Base-by-base conservation (phyloP, 1,284 basidiomycete species). In the Cerioporus squamosus region DNA sequence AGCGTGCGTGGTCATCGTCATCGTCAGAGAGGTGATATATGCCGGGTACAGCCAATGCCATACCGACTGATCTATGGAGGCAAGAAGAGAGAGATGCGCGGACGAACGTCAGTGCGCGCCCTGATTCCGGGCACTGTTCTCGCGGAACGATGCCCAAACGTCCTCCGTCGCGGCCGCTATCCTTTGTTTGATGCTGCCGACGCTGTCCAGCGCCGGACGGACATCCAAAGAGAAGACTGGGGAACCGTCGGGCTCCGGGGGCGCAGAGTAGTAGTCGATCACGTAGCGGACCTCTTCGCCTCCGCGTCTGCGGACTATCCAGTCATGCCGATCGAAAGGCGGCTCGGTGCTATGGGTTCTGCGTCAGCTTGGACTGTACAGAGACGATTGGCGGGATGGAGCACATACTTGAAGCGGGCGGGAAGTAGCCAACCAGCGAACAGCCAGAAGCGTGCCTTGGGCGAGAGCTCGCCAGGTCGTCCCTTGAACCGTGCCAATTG, bases 301-400 rank as follows among this genome's bases (percentile, higher is more conserved):
- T 56, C 78, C 78, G 36, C 85, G 85, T 50, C 96, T 87, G 38
- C 90, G 88, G 57, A 99, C 84, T 51, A 97, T 78, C 97, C 97
- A 99, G 78, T 99, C 97, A 73, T 99, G 97, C n/a, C 97, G 88
- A 73, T 99, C 97, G 70, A 99, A 99, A 1, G 97, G 97, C 5
- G 94, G 92, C 69, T 95, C 91, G 36, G 87, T 80, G 74, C 94
- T 97, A 36, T n/a, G 33, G 15, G 12, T 68, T 1, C 59, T 50
- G 44, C 24, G 14, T 44, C 51, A 60, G 24, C 44, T 47, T 17
- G 24, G 47, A 5, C 24, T 45, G 31, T 22, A 8, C 40, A 33
- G 29, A 20, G 12, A 31, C 15, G 36, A 58, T 17, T 22, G 20
- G 18, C 18, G 22, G n/a, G 24, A 24, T 3, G 22, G 14, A 7